Evolutionary conservation across 2,329 filamentous ascomycete species (phyloP).

Genomic region (Coniochaeta sp.): DNA sequence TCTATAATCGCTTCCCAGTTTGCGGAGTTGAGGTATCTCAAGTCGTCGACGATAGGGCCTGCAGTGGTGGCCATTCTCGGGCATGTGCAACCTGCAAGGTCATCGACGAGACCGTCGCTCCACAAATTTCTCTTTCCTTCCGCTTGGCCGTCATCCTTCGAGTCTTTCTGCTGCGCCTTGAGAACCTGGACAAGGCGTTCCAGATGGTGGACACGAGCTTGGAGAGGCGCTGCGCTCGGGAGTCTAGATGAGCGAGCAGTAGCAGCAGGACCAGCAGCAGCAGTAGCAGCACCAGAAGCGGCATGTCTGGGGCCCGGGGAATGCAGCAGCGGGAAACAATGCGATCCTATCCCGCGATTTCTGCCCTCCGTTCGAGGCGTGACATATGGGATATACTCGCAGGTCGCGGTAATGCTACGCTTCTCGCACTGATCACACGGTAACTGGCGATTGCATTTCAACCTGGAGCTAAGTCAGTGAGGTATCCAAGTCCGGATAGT

Average conservation of each 20-base stretch:
- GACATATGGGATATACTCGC: slow-evolving; percentile 19
- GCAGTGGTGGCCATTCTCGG: slow-evolving; percentile 8
- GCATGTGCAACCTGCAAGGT: slow-evolving; percentile 5
- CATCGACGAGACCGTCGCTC: not conserved
- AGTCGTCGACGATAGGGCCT: slow-evolving; percentile 14
- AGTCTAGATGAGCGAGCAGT: slow-evolving; percentile 6
- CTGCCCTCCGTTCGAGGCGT: slow-evolving; percentile 10
- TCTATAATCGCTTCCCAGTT: slow-evolving; percentile 24
- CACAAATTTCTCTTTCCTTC: not conserved
- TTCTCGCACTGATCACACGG: slow-evolving; percentile 25
- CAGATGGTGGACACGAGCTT: slow-evolving; percentile 17
- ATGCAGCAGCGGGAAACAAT: not conserved
- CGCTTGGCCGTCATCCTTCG: not conserved
- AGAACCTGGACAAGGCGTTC: slow-evolving; percentile 19
- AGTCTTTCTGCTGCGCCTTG: slow-evolving; percentile 12
- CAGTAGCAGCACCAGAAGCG: not conserved
- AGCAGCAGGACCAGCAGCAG: not conserved
- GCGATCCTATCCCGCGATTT: slow-evolving; percentile 13
- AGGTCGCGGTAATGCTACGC: slow-evolving; percentile 18
- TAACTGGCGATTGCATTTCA: slow-evolving; percentile 23
- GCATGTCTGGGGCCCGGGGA: not conserved
- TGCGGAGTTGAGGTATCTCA: slow-evolving; percentile 20
- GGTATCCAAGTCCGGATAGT: too few relatives aligned
- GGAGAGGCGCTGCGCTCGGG: slow-evolving; percentile 10
- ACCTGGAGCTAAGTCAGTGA: slow-evolving; percentile 12